Percentiles rank a stretch among this genome's conserved stretches.
Conservation (phyloP, 164 flowering plant species). For the Magnolia changhungtana region DNA sequence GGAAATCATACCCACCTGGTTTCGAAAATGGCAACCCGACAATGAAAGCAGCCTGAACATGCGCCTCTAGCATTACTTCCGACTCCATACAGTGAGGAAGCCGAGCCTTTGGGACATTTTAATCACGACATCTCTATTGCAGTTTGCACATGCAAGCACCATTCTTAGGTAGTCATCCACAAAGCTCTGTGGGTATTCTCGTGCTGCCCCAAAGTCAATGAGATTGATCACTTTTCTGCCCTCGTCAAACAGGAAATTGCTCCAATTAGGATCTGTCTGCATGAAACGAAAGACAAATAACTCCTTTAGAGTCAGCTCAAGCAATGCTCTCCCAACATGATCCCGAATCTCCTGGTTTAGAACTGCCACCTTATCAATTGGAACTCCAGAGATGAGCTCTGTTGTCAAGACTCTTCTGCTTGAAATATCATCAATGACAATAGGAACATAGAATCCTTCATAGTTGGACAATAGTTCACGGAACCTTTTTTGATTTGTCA, state of each 20-base stretch:
- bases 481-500: slow-evolving; percentile 74
- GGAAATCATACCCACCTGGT: slow-evolving; percentile 78
- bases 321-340: slow-evolving; percentile 80
- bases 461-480: slow-evolving; percentile 43
- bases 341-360: slow-evolving; percentile 75
- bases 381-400: slow-evolving; percentile 81
- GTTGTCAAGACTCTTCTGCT: slow-evolving; percentile 86
- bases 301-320: slow-evolving; percentile 86
- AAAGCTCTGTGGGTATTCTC: slow-evolving; percentile 73
- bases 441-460: slow-evolving; percentile 85
- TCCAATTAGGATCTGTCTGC: slow-evolving; percentile 99
- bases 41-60: slow-evolving; percentile 85
- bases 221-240: slow-evolving; percentile 57
- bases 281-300: slow-evolving; percentile 85
- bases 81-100: slow-evolving; percentile 79
- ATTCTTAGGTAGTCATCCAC: slow-evolving; percentile 91
- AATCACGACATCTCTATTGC: slow-evolving; percentile 63
- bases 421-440: slow-evolving; percentile 72
- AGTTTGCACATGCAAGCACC: slow-evolving; percentile 87
- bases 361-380: slow-evolving; percentile 83
- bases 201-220: slow-evolving; percentile 96
- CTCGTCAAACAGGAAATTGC: slow-evolving; percentile 75
- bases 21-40: slow-evolving; percentile 88
- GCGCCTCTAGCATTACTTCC: slow-evolving; percentile 84
- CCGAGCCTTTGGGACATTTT: slow-evolving; percentile 90